phyloP scores from a whole-genome alignment of 2,329 filamentous ascomycete genomes.

The Xylaria sp. region DNA sequence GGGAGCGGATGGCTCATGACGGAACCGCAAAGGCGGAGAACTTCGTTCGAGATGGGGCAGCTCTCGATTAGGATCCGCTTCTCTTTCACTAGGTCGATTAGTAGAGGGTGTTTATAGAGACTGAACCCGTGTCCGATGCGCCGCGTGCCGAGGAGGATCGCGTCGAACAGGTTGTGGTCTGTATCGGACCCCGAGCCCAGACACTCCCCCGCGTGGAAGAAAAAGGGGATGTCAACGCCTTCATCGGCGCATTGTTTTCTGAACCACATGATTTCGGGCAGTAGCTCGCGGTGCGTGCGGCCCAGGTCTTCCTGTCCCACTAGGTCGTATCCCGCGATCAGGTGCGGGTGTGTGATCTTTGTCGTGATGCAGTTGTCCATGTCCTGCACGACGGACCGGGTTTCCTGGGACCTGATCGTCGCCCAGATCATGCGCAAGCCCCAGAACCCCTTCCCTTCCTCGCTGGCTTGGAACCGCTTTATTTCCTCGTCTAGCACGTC shows the following conservation, averaged over 20 bases:
- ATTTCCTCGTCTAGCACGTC: slow-evolving; percentile 81
- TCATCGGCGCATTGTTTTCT: slow-evolving; percentile 82
- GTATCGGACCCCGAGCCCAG: slow-evolving; percentile 80
- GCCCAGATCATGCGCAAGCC: slow-evolving; percentile 89
- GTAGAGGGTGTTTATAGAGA: slow-evolving; percentile 88
- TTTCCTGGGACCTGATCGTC: slow-evolving; percentile 70
- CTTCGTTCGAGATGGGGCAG: slow-evolving; percentile 91
- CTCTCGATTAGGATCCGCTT: slow-evolving; percentile 88
- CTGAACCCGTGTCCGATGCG: slow-evolving; percentile 91
- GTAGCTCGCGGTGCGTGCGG: slow-evolving; percentile 76
- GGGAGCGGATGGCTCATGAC: slow-evolving; percentile 84
- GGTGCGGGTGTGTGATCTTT: slow-evolving; percentile 80
- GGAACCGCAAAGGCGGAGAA: slow-evolving; percentile 79
- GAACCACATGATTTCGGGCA: slow-evolving; percentile 94
- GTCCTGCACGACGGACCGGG: slow-evolving; percentile 74
- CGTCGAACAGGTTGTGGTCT: slow-evolving; percentile 87
- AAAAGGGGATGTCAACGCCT: slow-evolving; percentile 86
- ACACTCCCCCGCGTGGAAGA: slow-evolving; percentile 93
- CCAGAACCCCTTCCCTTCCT: slow-evolving; percentile 82
- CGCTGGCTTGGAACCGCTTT: slow-evolving; percentile 74
- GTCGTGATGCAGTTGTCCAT: slow-evolving; percentile 90
- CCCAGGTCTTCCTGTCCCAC: slow-evolving; percentile 89
- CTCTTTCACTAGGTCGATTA: slow-evolving; percentile 89
- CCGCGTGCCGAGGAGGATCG: slow-evolving; percentile 84
- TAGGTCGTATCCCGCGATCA: slow-evolving; percentile 88